Evolutionary conservation across 2,329 filamentous ascomycete genomes (phyloP), one percentile per base, ranked within the genome.

Genomic region (Aspergillus pseudoviridinutans): DNA sequence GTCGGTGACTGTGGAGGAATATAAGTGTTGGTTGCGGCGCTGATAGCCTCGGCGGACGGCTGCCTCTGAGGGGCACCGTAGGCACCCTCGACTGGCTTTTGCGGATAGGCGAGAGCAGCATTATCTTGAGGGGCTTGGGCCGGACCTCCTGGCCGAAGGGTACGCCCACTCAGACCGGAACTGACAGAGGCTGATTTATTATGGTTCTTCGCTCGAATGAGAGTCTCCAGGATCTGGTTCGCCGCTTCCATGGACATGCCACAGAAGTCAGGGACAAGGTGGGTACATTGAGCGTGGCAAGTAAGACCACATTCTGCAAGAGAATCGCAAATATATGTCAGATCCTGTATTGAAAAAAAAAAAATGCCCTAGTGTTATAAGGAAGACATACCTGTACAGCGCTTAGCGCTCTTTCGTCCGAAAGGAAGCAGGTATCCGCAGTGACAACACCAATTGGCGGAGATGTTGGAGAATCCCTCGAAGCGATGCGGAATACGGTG

Each of bases 401-500:
- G 95, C 70, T 94, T 87, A 71, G 90, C 92, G 74, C 96, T 96
- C 76, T 96, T 97, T 74, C 92, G 91, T 58, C 94, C 94, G 71
- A 99, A 89, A 0, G 94, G 92, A 52, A 99, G 79, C 65, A 99
- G 89, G 71, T 97, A 97, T 68, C 94, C 94, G 73, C 94, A 99
- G 76, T 99, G 94, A 72, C 94, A 99, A 78, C 94, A 99, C 94
- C 94, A 99, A 73, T 97, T 99, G 66, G 94, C 94, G 17, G 92
- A 94, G 78, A 99, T 90, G 70, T 99, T 99, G 63, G 92, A 92
- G 74, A 95, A 99, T n/a, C 89, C 87, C 69, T 93, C 87, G 81
- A 97, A 99, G 54, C 94, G 88, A 83, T 99, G 94, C 8, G 94
- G 94, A 71, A 99, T 99, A 63, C 94, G 90, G 74, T 99, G 94